These are phyloP conservation scores for Bacidia rubella DNA, from an alignment of 495 filamentous ascomycete species.

Conservation along the genomic window DNA sequence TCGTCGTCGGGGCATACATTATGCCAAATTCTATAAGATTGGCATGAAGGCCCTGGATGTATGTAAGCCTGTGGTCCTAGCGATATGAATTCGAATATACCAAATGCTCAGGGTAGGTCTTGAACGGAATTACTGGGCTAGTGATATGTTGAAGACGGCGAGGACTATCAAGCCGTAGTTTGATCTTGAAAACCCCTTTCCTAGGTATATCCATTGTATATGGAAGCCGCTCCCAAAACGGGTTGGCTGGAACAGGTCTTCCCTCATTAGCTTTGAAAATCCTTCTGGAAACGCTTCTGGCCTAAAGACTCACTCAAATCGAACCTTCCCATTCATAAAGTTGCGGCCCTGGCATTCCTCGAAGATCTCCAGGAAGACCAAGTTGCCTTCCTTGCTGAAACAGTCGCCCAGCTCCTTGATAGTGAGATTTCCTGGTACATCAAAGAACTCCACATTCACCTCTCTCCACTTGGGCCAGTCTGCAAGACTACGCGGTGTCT, in stretches of 20 bases:
- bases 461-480: slow-evolving; percentile 31
- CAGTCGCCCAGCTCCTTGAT: slow-evolving; percentile 27
- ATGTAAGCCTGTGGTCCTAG: not conserved
- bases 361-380: slow-evolving; percentile 33
- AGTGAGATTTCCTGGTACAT: slow-evolving; percentile 24
- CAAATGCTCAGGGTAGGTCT: slow-evolving; percentile 16
- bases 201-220: slow-evolving; percentile 21
- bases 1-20: slow-evolving; percentile 16
- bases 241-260: slow-evolving; percentile 16
- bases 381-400: slow-evolving; percentile 28
- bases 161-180: not conserved
- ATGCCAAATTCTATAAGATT: slow-evolving; percentile 14
- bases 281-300: too few relatives aligned
- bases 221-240: slow-evolving; percentile 26
- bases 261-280: too few relatives aligned
- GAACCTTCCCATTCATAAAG: not conserved
- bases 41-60: not conserved
- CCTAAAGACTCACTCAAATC: not conserved
- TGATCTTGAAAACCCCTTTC: not conserved
- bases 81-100: not conserved
- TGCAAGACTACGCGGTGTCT: not conserved
- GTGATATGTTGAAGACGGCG: not conserved
- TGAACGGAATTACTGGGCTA: slow-evolving; percentile 11
- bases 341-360: slow-evolving; percentile 23
- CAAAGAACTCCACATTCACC: slow-evolving; percentile 24